Base-by-base conservation (phyloP, 2,329 filamentous ascomycete genomes). In the Trichothecium sympodiale region DNA sequence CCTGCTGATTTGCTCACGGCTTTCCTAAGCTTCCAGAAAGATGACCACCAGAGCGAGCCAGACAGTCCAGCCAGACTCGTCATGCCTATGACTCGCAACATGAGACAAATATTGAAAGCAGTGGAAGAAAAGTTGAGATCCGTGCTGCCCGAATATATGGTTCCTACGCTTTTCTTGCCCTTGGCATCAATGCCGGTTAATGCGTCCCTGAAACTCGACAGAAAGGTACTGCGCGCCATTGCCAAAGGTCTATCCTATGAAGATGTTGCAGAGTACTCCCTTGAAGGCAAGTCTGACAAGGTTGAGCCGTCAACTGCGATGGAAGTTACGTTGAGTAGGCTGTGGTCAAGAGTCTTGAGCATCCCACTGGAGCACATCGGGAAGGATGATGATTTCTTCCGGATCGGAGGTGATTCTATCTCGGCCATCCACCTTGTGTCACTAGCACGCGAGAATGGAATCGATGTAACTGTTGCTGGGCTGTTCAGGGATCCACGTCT, bases 361-460 rank as follows among this genome's bases (percentile, higher is more conserved):
- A 8, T 44, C 9, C 17, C 29, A 8, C 25, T 29, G 12, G 29
- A 37, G 2, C 29, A 30, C 4, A 59, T 67, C 16, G 53, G 56
- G 5, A 39, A 52, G 3, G 53, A 62, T 9, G 57, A 65, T 39
- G 64, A 60, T 43, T 69, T 69, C 46, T 64, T 69, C 50, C 54
- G 53, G 1, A 49, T 67, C 0, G 65, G 65, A 9, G 65, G 65
- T 17, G 63, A 68, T 42, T 68, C 65, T 0, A 54, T 68, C n/a
- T n/a, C n/a, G n/a, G n/a, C n/a, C n/a, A n/a, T n/a, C n/a, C n/a
- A n/a, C n/a, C n/a, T n/a, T n/a, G n/a, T n/a, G n/a, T n/a, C n/a
- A n/a, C n/a, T n/a, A n/a, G 29, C 29, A 31, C 8, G 29, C 14
- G 29, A 31, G 26, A 28, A n/a, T n/a, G n/a, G n/a, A n/a, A n/a